Evolutionary conservation across 352 stramenopile genomes (phyloP), one percentile per base, ranked within the genome.

Genomic region (Pythium aphanidermatum): DNA sequence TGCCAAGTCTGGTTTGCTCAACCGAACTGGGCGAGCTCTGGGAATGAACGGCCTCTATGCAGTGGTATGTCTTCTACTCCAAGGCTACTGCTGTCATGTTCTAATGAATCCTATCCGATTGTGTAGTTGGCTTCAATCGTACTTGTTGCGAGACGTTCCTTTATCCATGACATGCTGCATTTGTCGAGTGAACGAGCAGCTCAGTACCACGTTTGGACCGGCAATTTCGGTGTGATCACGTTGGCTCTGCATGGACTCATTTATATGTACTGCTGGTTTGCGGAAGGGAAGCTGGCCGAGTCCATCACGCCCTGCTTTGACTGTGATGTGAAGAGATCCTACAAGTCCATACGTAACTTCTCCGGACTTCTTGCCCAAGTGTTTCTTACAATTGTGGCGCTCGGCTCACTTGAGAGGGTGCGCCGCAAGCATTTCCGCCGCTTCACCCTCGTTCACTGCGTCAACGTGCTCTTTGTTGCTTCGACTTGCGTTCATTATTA

Each of bases 401-500:
- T 76, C 2, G 68, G 51, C 3, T 87, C 78, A 2, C 60, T 83
- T 17, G 61, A 83, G 29, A 55, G 52, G 26, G 62, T 85, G 21
- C 71, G 78, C 2, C 69, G 78, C 12, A 43, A 32, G 11, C 59
- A 64, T 51, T 90, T 86, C 32, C 73, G 58, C 23, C 49, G 54
- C 23, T 90, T 90, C 53, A 63, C 70, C 17, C 13, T 65, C 21
- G 57, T 81, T 17, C 78, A 88, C 45, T 67, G 51, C 11, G 46
- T 88, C 1, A 84, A 65, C 41, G 62, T 58, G 8, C 24, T 75
- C 10, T 70, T 83, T 20, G 53, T 87, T 21, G 31, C 65, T 1
- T 63, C 69, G 17, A 72, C 70, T 11, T 68, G 53, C n/a, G 19
- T 87, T 27, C 78, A 88, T 48, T 88, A 90, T 58, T 85, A 86